Evolutionary conservation across 2,329 filamentous ascomycete genomes (phyloP).

Genomic region (Metarhizium sp.): DNA sequence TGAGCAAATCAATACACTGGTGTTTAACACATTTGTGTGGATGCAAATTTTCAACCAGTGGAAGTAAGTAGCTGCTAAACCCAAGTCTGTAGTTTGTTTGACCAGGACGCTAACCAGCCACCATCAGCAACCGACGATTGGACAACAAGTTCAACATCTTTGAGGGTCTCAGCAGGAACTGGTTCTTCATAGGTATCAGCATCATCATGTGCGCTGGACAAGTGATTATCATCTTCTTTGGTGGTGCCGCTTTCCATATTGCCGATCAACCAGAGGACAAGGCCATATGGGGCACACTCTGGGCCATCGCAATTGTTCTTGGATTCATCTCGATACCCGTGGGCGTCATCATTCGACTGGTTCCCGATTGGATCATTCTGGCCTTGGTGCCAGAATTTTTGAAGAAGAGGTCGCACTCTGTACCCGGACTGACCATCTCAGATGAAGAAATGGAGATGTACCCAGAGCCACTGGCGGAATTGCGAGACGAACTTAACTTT

Average conservation of each 20-base stretch:
- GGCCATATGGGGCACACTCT: constrained; percentile 48
- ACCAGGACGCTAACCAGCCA: constrained; percentile 7
- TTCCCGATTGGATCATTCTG: constrained; percentile 63
- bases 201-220: constrained; percentile 82
- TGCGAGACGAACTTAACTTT: constrained; percentile 73
- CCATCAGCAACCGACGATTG: constrained; percentile 67
- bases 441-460: constrained; percentile 61
- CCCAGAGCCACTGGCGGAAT: constrained; percentile 62
- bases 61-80: constrained; percentile 54
- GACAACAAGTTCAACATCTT: constrained; percentile 97
- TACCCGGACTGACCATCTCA: constrained; percentile 50
- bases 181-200: constrained; percentile 83
- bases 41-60: constrained; percentile 99
- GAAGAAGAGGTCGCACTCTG: constrained; percentile 35
- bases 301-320: constrained; percentile 79
- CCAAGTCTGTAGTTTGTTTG: background rate
- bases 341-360: constrained; percentile 68
- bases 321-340: constrained; percentile 79
- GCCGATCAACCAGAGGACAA: constrained; percentile 38
- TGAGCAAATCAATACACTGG: constrained; percentile 61
- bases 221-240: constrained; percentile 81
- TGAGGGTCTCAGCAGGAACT: constrained; percentile 75
- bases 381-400: constrained; percentile 44
- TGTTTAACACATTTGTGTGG: constrained; percentile 99
- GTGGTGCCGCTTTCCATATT: constrained; percentile 72